Evolutionary conservation across 352 stramenopile species (phyloP).

Genomic region (Globisporangium apiculatum): DNA sequence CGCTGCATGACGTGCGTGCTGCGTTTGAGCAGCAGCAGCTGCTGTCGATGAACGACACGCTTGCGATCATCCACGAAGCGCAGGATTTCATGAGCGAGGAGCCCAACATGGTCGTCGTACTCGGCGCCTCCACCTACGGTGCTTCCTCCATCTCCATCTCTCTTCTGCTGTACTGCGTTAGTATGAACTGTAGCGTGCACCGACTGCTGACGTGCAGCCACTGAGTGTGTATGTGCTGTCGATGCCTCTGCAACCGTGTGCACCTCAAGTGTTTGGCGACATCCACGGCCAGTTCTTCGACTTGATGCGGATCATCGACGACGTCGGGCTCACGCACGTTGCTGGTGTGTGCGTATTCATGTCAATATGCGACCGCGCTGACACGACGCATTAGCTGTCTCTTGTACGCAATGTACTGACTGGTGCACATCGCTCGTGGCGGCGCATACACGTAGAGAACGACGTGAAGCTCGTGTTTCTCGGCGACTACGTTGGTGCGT

Average conservation of each 20-base stretch:
- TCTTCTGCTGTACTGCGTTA: neutral
- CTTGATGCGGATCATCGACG: constrained; percentile 55
- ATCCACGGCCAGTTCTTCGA: constrained; percentile 83
- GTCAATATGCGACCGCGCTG: neutral
- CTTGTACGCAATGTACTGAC: neutral
- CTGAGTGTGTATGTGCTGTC: no score
- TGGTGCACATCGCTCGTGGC: neutral
- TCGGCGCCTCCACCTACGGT: constrained; percentile 26
- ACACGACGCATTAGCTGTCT: no score
- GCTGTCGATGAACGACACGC: constrained; percentile 47
- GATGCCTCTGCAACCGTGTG: no score
- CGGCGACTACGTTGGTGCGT: constrained; percentile 63
- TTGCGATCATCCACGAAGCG: constrained; percentile 60
- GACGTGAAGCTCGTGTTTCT: constrained; percentile 66
- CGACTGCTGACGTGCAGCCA: no score
- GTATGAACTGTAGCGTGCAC: neutral
- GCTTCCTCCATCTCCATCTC: neutral
- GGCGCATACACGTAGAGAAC: constrained; percentile 13
- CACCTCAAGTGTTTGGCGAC: constrained; percentile 57
- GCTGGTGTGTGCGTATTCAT: constrained; percentile 17
- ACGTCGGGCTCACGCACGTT: constrained; percentile 27
- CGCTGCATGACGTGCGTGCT: constrained; percentile 25
- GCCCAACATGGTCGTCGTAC: constrained; percentile 49
- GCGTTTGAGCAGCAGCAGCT: constrained; percentile 56
- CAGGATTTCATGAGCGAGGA: constrained; percentile 55